Percentiles rank a stretch among this genome's conserved stretches.
Evolutionary conservation across 805 yeast species (phyloP).

Genomic region (Blastobotrys mokoenaii): DNA sequence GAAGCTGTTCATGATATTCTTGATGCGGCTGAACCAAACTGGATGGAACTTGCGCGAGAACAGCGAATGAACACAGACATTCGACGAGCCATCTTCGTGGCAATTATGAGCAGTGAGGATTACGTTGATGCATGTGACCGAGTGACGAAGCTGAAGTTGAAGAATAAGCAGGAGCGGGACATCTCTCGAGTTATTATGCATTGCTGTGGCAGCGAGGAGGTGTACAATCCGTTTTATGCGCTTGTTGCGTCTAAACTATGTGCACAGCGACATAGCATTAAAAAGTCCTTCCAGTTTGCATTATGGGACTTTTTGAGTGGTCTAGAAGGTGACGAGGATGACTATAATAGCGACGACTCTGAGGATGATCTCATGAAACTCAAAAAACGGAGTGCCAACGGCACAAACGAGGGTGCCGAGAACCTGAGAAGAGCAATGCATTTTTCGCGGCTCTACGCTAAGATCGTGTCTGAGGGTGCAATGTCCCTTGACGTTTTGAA

Average conservation of each 20-base stretch:
- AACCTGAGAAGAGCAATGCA: constrained; percentile 56
- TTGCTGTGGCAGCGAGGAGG: constrained; percentile 75
- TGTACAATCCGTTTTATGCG: constrained; percentile 86
- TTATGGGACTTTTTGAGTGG: constrained; percentile 81
- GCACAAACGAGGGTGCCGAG: constrained; percentile 36
- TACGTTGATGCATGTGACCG: constrained; percentile 80
- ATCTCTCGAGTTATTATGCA: constrained; percentile 79
- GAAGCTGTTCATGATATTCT: constrained; percentile 49
- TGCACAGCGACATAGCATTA: constrained; percentile 49
- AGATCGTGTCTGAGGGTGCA: constrained; percentile 61
- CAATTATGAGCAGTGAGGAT: constrained; percentile 93
- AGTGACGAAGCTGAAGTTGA: constrained; percentile 69
- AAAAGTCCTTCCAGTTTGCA: constrained; percentile 80
- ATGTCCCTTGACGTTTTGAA: constrained; percentile 67
- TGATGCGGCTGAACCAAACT: constrained; percentile 70
- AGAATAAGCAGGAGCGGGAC: constrained; percentile 74
- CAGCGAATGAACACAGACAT: constrained; percentile 95
- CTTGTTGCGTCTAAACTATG: constrained; percentile 70
- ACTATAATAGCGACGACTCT: constrained; percentile 24
- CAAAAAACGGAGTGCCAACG: constrained; percentile 9
- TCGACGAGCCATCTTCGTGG: constrained; percentile 86
- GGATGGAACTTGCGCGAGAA: constrained; percentile 76
- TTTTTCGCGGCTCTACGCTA: constrained; percentile 75
- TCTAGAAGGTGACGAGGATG: constrained; percentile 47
- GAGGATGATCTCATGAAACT: constrained; percentile 21